These are phyloP conservation scores for Saturnispora besseyi DNA, from an alignment of 805 yeast genomes.

Conservation along the genomic window DNA sequence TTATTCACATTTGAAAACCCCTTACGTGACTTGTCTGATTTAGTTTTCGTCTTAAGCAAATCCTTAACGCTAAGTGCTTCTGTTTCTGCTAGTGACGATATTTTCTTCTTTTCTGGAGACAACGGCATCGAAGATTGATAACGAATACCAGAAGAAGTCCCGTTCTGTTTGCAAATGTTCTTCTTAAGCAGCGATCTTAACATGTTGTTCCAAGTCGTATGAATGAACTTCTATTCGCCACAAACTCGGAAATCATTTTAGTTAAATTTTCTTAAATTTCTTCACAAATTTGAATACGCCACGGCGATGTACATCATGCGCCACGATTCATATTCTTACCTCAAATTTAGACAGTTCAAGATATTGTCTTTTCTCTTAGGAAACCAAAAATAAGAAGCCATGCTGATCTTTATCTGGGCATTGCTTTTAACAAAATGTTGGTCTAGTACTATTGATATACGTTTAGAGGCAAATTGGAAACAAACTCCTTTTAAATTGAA, in stretches of 20 bases:
- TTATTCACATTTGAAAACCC: slow-evolving; percentile 29
- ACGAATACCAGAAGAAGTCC: not conserved
- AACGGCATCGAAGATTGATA: not conserved
- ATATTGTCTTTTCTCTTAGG: too few species aligned
- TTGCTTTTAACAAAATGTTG: not conserved
- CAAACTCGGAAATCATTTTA: not conserved
- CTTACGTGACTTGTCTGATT: slow-evolving; percentile 12
- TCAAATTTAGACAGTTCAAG: too few species aligned
- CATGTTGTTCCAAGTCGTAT: not conserved
- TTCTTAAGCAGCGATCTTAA: not conserved
- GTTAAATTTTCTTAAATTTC: not conserved
- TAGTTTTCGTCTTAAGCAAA: slow-evolving; percentile 2
- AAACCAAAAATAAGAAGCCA: not conserved
- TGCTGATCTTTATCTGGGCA: not conserved
- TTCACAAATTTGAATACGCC: not conserved
- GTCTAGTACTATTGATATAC: slow-evolving; percentile 21
- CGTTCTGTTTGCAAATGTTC: not conserved
- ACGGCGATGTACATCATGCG: not conserved
- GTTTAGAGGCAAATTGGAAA: slow-evolving; percentile 33
- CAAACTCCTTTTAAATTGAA: slow-evolving; percentile 34
- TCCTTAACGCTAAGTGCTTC: not conserved
- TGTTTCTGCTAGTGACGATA: slow-evolving; percentile 1
- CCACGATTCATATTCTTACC: too few species aligned
- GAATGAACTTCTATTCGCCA: not conserved
- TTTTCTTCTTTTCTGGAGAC: not conserved